phyloP scores from a whole-genome alignment of 257 asterid species.

The Agastache rugosa region DNA sequence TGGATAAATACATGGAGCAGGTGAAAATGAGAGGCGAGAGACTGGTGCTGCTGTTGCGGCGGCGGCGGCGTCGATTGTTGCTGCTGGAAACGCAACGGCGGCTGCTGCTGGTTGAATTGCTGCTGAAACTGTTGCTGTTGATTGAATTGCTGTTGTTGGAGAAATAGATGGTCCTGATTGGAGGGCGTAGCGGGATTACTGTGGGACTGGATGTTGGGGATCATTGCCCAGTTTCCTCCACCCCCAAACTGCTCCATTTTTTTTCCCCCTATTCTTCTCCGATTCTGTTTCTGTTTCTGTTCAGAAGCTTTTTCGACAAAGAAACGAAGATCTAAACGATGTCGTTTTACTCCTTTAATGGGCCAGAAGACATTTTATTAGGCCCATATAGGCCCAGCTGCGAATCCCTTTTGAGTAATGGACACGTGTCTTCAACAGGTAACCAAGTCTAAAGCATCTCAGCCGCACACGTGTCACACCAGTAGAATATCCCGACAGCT shows the following conservation, averaged over 20 bases:
- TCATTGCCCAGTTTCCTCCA: constrained; percentile 84
- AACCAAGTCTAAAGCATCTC: too few species aligned
- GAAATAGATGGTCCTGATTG: constrained; percentile 66
- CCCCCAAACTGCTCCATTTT: constrained; percentile 80
- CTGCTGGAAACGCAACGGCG: constrained; percentile 50
- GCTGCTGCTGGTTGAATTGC: constrained; percentile 64
- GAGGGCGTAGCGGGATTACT: constrained; percentile 88
- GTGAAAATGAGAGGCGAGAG: constrained; percentile 87
- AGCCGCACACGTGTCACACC: too few species aligned
- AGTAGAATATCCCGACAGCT: too few species aligned
- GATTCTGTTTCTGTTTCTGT: neutral
- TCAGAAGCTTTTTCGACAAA: neutral
- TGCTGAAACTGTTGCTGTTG: constrained; percentile 62
- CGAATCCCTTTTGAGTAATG: too few species aligned
- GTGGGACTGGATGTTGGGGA: constrained; percentile 76
- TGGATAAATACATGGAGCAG: constrained; percentile 59
- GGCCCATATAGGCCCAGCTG: neutral
- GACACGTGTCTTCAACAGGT: too few species aligned
- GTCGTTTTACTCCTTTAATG: neutral
- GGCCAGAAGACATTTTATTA: too few species aligned
- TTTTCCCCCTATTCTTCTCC: neutral
- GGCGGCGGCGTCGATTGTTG: constrained; percentile 37
- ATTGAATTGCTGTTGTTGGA: constrained; percentile 69
- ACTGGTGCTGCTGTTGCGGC: constrained; percentile 62
- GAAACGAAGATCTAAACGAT: neutral